Evolutionary conservation across 176 grass and related monocot species (phyloP), one percentile per base, ranked within the genome.

Genomic region (Stipa capillata): DNA sequence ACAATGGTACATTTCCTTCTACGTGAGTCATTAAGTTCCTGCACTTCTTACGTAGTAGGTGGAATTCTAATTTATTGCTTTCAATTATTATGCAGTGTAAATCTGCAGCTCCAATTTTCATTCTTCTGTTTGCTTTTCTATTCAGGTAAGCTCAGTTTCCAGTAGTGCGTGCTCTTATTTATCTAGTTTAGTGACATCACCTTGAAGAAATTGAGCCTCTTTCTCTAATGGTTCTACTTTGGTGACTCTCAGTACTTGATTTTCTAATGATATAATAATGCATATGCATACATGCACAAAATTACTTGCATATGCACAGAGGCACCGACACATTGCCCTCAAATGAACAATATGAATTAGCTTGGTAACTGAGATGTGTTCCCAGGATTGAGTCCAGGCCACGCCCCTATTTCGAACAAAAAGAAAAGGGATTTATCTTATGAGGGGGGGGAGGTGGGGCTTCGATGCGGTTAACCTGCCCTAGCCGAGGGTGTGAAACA

Each of bases 71-170:
- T 83, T 65, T 48, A 83, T 44, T 23, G 36, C 37, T 54, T 50
- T 79, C 9, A 45, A 69, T 81, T 59, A 20, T 83, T 90, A 17
- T 90, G 76, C 88, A 95, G 96, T 99, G 96, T 74, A 99, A 99
- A 93, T 99, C 96, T 57, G 96, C 85, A 23, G 86, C 90, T 69
- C 96, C 96, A 50, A 93, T 95, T 89, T 99, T 99, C 85, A 85
- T 99, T 72, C 87, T 99, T 59, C 62, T 95, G 59, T 99, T 99
- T 80, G 96, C 92, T 85, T 99, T 99, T 91, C 82, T 87, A 79
- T 95, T 99, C 72, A 95, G 96, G 96, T 95, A 73, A 67, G 77
- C 82, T 78, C 50, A 50, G 35, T 52, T 57, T 54, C 66, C 39
- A 69, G 7, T 20, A 59, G 37, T 23, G 10, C 2, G 18, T 61